phyloP scores from a whole-genome alignment of 805 yeast species.

The Peterozyma xylosa region DNA sequence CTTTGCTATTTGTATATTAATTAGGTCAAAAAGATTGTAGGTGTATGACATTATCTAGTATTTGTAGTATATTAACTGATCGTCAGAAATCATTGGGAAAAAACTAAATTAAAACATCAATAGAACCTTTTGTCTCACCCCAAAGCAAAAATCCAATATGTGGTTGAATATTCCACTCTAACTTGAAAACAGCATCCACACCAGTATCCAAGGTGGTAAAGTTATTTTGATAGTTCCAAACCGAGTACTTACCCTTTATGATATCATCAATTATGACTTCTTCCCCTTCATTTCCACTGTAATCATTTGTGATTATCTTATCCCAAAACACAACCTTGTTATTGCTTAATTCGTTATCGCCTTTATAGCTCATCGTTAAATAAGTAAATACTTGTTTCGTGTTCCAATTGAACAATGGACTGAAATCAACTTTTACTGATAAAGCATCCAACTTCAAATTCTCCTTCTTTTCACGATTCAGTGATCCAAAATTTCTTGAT shows the following conservation, averaged over 20 bases:
- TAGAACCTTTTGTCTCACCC: conserved; percentile 42
- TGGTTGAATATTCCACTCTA: conserved; percentile 94
- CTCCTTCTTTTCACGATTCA: conserved; percentile 62
- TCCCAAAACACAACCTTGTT: conserved; percentile 90
- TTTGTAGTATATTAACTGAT: too few relatives aligned
- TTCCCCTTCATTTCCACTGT: conserved; percentile 28
- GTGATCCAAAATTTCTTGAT: conserved; percentile 43
- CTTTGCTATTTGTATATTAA: too few relatives aligned
- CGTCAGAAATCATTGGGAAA: too few relatives aligned
- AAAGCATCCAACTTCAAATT: conserved; percentile 57
- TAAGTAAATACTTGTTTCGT: conserved; percentile 94
- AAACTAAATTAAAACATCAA: conserved; percentile 1
- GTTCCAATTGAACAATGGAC: conserved; percentile 89
- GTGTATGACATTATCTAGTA: too few relatives aligned
- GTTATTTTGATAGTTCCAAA: conserved; percentile 73
- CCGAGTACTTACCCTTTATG: conserved; percentile 66
- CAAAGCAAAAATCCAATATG: conserved; percentile 71
- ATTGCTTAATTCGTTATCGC: conserved; percentile 27
- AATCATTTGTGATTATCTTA: conserved; percentile 47
- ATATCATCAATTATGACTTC: conserved; percentile 49
- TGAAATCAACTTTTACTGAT: conserved; percentile 67
- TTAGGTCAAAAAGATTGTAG: too few relatives aligned
- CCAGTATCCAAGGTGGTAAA: conserved; percentile 59
- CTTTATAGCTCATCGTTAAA: conserved; percentile 75
- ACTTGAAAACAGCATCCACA: conserved; percentile 56